Evolutionary conservation across 257 asterid genomes (phyloP), one percentile per base, ranked within the genome.

Genomic region (Solanum virginianum): DNA sequence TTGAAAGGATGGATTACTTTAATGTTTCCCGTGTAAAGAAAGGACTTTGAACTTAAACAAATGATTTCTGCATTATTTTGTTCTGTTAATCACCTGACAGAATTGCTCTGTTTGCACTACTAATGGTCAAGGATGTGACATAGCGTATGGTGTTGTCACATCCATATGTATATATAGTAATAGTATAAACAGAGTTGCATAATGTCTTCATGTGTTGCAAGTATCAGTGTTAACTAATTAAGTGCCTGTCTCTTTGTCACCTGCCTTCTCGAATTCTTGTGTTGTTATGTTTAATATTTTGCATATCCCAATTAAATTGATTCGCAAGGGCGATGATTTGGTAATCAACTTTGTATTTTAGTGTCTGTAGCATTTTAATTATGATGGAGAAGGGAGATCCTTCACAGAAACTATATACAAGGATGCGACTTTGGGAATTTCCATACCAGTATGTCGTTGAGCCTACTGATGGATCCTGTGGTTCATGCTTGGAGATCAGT

Each of bases 391-490:
- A 91, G 89, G 90, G 91, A 39, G 95, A 93, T 87, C 93, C 92
- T 82, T 86, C 93, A 12, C 93, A 87, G 88, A 95, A 94, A 91
- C 92, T 94, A 84, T 90, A 88, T 84, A 91, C 90, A 75, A 84
- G 97, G 89, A 91, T 96, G 98, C 92, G 98, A 45, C 90, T 96
- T 10, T 95, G 98, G 98, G 98, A 96, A 87, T 96, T 96, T 69
- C 91, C 95, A 1, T 94, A 94, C 85, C 97, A 95, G 75, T 96
- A 94, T 65, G 86, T 96, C 20, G 80, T 96, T 43, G 98, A 96
- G 90, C 98, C 99, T 5, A 92, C 92, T 39, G 98, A 95, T 84
- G 98, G 99, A 65, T 93, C 98, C 56, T 90, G 94, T 65, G 91
- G 93, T 51, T 91, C 92, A 16, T 93, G 88, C 86, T 80, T 95